A percentile compares a stretch with the other conserved stretches of the same genome.
Conservation (phyloP, 176 grass and related monocot species). For the Pharus latifolius region DNA sequence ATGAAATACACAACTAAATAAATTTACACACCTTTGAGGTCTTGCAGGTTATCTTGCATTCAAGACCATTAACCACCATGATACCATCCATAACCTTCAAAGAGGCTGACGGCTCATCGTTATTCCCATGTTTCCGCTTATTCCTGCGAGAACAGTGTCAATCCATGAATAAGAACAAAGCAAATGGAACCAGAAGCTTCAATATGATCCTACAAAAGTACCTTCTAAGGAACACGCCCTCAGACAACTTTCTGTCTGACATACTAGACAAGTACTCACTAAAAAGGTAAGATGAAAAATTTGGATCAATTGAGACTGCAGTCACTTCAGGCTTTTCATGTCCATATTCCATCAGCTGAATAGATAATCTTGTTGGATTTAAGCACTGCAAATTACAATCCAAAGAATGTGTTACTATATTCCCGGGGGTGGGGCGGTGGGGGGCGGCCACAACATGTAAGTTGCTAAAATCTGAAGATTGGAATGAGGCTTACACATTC, state of each 20-base stretch:
- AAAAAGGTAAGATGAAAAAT: conserved; percentile 71
- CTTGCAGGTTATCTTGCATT: conserved; percentile 89
- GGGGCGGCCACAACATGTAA: too few species aligned
- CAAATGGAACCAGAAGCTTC: not conserved
- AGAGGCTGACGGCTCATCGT: conserved; percentile 42
- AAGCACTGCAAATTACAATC: conserved; percentile 46
- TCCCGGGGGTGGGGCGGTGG: too few species aligned
- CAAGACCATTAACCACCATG: conserved; percentile 76
- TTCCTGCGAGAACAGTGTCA: conserved; percentile 40
- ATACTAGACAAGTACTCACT: conserved; percentile 54
- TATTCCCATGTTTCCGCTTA: conserved; percentile 53
- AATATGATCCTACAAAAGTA: not conserved
- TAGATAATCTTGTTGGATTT: conserved; percentile 55
- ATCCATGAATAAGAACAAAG: not conserved
- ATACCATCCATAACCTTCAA: conserved; percentile 51
- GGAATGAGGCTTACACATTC: conserved; percentile 67
- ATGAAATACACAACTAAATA: not conserved
- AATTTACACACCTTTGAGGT: conserved; percentile 54
- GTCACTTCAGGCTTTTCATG: conserved; percentile 93
- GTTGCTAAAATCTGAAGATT: not conserved
- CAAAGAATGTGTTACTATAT: conserved; percentile 19
- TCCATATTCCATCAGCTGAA: conserved; percentile 93
- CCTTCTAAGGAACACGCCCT: conserved; percentile 75
- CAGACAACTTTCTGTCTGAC: conserved; percentile 33
- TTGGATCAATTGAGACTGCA: conserved; percentile 95